Evolutionary conservation across 305 asterid species (phyloP).

Genomic region (Rubia peregrina): DNA sequence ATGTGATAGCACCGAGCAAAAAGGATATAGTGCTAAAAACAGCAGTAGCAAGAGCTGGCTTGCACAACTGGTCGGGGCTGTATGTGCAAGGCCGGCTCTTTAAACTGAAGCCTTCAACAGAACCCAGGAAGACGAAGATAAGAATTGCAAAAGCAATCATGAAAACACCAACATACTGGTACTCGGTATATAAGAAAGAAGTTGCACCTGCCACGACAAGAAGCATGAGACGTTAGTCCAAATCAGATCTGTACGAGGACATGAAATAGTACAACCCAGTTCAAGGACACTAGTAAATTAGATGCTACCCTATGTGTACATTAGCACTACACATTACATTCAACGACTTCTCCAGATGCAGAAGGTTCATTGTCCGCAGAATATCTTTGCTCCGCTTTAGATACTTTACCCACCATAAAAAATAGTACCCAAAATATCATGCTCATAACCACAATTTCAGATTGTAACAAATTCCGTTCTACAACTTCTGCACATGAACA

Average conservation of each 20-base stretch:
- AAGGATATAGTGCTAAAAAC: slow-evolving; percentile 61
- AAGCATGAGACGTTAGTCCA: background rate
- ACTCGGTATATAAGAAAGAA: slow-evolving; percentile 61
- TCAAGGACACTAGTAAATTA: background rate
- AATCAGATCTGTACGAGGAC: background rate
- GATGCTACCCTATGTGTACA: background rate
- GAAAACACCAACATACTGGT: slow-evolving; percentile 68
- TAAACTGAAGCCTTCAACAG: slow-evolving; percentile 71
- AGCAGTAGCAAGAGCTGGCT: slow-evolving; percentile 86
- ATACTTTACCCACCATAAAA: too few species aligned
- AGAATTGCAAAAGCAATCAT: slow-evolving; percentile 76
- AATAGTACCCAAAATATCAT: too few species aligned
- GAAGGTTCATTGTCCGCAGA: too few species aligned
- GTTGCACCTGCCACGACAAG: slow-evolving; percentile 53
- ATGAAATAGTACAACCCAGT: background rate
- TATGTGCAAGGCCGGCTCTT: slow-evolving; percentile 61
- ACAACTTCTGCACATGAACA: too few species aligned
- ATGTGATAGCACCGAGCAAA: slow-evolving; percentile 74
- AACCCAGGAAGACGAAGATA: slow-evolving; percentile 73
- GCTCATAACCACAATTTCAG: too few species aligned
- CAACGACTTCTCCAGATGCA: background rate
- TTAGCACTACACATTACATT: background rate
- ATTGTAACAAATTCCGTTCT: too few species aligned
- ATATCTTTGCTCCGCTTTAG: too few species aligned
- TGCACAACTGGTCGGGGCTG: slow-evolving; percentile 44